phyloP scores from a whole-genome alignment of 768 basidiomycete species.

The Pleurotus eryngii region DNA sequence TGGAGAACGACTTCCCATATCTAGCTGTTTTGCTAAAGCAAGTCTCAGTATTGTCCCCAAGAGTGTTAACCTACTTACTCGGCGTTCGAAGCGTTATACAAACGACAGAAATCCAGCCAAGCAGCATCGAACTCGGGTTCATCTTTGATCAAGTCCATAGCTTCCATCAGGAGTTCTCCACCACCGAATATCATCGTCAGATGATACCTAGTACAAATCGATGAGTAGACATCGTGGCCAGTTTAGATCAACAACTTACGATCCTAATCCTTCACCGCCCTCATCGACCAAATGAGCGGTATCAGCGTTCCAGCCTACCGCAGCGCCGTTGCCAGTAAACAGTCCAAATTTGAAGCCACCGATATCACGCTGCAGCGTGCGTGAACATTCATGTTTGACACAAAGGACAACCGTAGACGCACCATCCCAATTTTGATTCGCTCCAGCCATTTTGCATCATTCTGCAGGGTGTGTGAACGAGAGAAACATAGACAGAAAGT shows the following conservation, averaged over 20 bases:
- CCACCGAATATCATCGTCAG: constrained; percentile 34
- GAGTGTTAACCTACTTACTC: constrained; percentile 21
- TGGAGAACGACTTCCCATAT: constrained; percentile 31
- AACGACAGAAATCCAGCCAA: constrained; percentile 35
- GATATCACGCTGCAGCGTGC: constrained; percentile 25
- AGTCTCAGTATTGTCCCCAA: background rate
- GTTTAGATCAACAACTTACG: constrained; percentile 19
- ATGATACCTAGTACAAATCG: constrained; percentile 21
- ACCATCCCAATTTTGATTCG: constrained; percentile 35
- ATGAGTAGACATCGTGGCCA: too few relatives aligned
- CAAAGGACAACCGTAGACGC: background rate
- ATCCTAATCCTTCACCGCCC: constrained; percentile 28
- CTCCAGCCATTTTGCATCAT: constrained; percentile 32
- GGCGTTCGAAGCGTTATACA: constrained; percentile 31
- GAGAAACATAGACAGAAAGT: background rate
- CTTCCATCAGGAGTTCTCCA: constrained; percentile 37
- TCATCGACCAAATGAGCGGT: constrained; percentile 35
- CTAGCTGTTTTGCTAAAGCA: constrained; percentile 27
- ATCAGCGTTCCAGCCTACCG: constrained; percentile 37
- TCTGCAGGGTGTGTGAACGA: constrained; percentile 15
- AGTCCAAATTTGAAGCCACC: constrained; percentile 33
- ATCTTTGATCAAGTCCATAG: constrained; percentile 35
- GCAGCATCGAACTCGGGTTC: constrained; percentile 36
- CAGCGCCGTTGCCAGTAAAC: constrained; percentile 31
- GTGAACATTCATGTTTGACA: background rate